Conservation (phyloP, 2,329 filamentous ascomycete species). For the Onygenales sp. region DNA sequence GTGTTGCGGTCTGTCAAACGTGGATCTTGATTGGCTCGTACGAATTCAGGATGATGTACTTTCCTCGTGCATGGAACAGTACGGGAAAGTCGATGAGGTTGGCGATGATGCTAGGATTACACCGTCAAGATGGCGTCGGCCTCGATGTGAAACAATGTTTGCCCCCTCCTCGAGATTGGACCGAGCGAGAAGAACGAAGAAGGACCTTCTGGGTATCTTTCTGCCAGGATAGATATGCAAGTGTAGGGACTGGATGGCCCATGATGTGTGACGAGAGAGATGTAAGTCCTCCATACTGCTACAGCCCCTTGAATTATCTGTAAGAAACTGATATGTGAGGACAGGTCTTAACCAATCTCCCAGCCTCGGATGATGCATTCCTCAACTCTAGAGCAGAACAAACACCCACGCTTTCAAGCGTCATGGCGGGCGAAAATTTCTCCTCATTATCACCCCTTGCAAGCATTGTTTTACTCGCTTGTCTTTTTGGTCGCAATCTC, state of each 20-base stretch:
- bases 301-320: constrained; percentile 1
- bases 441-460: constrained; percentile 67
- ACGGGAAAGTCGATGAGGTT: constrained; percentile 73
- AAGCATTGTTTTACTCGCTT: constrained; percentile 75
- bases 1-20: constrained; percentile 74
- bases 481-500: constrained; percentile 81
- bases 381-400: constrained; percentile 66
- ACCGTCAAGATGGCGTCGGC: constrained; percentile 71
- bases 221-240: constrained; percentile 81
- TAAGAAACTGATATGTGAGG: neutral
- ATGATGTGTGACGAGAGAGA: constrained; percentile 90
- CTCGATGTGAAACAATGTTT: constrained; percentile 90
- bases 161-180: constrained; percentile 81
- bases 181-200: constrained; percentile 80
- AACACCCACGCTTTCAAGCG: constrained; percentile 53
- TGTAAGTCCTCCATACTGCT: constrained; percentile 26
- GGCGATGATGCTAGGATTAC: constrained; percentile 84
- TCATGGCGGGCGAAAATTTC: constrained; percentile 56
- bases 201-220: constrained; percentile 95
- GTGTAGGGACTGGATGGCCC: constrained; percentile 94
- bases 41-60: constrained; percentile 97
- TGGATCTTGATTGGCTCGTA: constrained; percentile 73
- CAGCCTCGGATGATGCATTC: constrained; percentile 75
- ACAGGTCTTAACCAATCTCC: constrained; percentile 71
- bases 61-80: constrained; percentile 90